Conservation (phyloP, 139 green algal genomes). For the Closterium sp. region DNA sequence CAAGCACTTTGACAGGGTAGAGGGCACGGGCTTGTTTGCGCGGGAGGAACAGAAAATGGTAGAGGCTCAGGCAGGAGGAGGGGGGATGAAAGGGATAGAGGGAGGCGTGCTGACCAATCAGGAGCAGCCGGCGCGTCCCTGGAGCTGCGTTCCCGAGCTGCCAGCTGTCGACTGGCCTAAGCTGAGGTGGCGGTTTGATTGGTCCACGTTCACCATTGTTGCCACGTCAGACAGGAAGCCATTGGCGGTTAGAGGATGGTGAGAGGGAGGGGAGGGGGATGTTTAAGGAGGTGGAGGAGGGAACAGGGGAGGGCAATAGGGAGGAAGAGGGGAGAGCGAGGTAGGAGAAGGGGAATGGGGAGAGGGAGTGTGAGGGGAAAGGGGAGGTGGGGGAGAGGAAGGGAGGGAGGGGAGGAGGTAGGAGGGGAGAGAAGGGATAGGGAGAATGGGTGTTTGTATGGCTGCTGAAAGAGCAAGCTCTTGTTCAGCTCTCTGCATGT, state of each 20-base stretch:
- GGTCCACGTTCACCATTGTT: background rate
- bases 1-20: background rate
- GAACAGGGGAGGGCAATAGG: background rate
- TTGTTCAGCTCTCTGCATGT: too few relatives aligned
- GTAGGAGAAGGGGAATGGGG: too few relatives aligned
- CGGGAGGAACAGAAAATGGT: background rate
- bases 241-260: background rate
- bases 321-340: too few relatives aligned
- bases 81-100: background rate
- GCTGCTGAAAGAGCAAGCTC: too few relatives aligned
- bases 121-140: background rate
- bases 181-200: background rate
- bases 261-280: background rate
- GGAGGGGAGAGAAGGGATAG: background rate
- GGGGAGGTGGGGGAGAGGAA: too few relatives aligned
- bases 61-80: background rate
- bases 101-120: background rate
- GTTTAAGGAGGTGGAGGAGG: too few relatives aligned
- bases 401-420: too few relatives aligned
- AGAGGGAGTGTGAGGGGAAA: background rate
- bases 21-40: background rate
- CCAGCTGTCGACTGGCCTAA: background rate
- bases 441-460: background rate
- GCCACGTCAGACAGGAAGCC: background rate
- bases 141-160: background rate